phyloP scores from a whole-genome alignment of 371 early-diverging fungal species.

The Apophysomyces variabilis region DNA sequence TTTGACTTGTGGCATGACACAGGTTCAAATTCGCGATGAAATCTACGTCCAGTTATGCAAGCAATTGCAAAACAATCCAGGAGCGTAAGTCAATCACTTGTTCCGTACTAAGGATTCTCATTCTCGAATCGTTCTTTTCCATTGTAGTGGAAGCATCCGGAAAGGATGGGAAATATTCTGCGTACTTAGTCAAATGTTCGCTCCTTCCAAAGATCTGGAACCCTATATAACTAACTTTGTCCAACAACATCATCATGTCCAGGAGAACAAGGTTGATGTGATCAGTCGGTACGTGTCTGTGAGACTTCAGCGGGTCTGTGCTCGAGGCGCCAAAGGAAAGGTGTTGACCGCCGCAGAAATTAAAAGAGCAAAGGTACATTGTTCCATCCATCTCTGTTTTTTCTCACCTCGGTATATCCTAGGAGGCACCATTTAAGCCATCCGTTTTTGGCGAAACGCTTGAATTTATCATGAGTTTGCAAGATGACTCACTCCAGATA shows the following conservation, averaged over 20 bases:
- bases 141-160: constrained; percentile 63
- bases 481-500: constrained; percentile 52
- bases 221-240: constrained; percentile 85
- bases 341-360: constrained; percentile 80
- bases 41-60: constrained; percentile 94
- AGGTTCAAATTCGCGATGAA: constrained; percentile 88
- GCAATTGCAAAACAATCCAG: constrained; percentile 87
- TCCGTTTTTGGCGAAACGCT: constrained; percentile 93
- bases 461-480: constrained; percentile 79
- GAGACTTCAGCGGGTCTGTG: constrained; percentile 72
- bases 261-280: constrained; percentile 55
- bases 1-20: constrained; percentile 74
- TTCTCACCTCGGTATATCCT: neutral
- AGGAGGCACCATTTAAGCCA: constrained; percentile 88
- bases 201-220: constrained; percentile 91
- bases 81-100: constrained; percentile 46
- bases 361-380: constrained; percentile 69
- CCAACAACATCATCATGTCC: constrained; percentile 52
- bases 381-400: neutral
- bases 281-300: constrained; percentile 66
- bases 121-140: neutral
- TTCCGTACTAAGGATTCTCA: neutral
- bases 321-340: constrained; percentile 83
- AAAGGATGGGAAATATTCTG: constrained; percentile 93
- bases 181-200: constrained; percentile 85